phyloP scores from a whole-genome alignment of 306 rosid genomes.

The Astragalus glycyphyllos region DNA sequence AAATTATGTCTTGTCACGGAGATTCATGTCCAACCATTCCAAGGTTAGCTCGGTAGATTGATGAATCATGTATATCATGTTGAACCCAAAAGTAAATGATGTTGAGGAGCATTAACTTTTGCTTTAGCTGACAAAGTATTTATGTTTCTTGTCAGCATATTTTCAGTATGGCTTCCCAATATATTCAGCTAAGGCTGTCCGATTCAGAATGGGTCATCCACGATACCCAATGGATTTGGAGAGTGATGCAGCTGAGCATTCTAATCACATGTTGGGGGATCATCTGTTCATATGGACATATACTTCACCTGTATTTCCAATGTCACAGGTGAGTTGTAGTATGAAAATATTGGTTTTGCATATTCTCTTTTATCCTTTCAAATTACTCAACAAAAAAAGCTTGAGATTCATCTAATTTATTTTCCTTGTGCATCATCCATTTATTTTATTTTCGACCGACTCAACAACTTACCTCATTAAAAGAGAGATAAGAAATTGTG shows the following conservation, averaged over 20 bases:
- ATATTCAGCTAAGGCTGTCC: conserved; percentile 67
- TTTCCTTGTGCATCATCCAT: background rate
- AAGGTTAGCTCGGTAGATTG: conserved; percentile 53
- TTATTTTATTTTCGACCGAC: background rate
- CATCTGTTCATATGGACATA: conserved; percentile 57
- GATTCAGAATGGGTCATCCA: conserved; percentile 61
- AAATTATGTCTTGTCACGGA: conserved; percentile 63
- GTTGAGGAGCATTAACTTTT: conserved; percentile 34
- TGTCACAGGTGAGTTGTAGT: conserved; percentile 59
- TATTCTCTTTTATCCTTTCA: conserved; percentile 3
- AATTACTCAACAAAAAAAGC: conserved; percentile 2
- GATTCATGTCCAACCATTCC: conserved; percentile 66
- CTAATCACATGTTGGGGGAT: conserved; percentile 18
- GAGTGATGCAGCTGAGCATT: background rate
- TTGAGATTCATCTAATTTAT: conserved; percentile 11
- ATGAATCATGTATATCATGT: conserved; percentile 18
- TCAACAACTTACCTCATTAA: no score
- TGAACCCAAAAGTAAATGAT: conserved; percentile 23
- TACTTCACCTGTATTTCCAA: conserved; percentile 71
- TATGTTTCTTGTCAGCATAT: conserved; percentile 58
- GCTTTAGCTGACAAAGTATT: conserved; percentile 34
- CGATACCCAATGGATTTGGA: conserved; percentile 28
- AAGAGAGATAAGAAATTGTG: no score
- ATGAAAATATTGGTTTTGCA: conserved; percentile 20
- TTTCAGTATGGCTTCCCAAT: conserved; percentile 63